Evolutionary conservation across 805 yeast genomes (phyloP).

Genomic region (Tetrapisispora pingtungensis): DNA sequence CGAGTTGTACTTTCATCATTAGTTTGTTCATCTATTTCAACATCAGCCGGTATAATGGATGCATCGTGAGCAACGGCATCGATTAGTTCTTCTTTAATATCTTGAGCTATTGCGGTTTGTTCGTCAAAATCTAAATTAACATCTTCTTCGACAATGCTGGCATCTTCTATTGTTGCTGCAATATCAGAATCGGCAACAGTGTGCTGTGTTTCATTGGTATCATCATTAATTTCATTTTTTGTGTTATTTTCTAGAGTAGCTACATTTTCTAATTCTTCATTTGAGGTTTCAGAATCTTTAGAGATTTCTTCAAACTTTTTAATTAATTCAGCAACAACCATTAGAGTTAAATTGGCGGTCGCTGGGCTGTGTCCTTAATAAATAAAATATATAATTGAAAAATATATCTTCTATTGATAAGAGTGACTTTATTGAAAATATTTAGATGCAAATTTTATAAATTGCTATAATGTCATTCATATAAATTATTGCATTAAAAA

Average conservation of each 20-base stretch:
- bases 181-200: constrained; percentile 1
- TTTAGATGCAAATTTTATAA: too few relatives aligned
- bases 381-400: too few relatives aligned
- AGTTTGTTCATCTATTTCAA: constrained; percentile 3
- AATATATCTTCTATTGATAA: too few relatives aligned
- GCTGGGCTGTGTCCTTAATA: too few relatives aligned
- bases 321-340: constrained; percentile 32
- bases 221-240: neutral
- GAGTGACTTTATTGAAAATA: too few relatives aligned
- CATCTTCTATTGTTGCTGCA: constrained; percentile 1
- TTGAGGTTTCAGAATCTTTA: constrained; percentile 4
- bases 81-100: constrained; percentile 16
- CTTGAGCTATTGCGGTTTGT: constrained; percentile 14
- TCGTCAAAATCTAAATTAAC: constrained; percentile 2
- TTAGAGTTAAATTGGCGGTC: constrained; percentile 3
- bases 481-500: too few relatives aligned
- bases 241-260: neutral
- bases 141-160: constrained; percentile 5
- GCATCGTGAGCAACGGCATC: constrained; percentile 18
- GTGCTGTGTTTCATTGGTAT: constrained; percentile 3
- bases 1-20: constrained; percentile 23
- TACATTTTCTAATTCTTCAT: constrained; percentile 1
- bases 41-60: constrained; percentile 10
- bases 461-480: neutral
- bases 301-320: constrained; percentile 28